Percentiles rank a stretch among this genome's conserved stretches.
These are phyloP conservation scores for Taxawa tesnikishii DNA, from an alignment of 2,329 filamentous ascomycete genomes.

Conservation along the genomic window DNA sequence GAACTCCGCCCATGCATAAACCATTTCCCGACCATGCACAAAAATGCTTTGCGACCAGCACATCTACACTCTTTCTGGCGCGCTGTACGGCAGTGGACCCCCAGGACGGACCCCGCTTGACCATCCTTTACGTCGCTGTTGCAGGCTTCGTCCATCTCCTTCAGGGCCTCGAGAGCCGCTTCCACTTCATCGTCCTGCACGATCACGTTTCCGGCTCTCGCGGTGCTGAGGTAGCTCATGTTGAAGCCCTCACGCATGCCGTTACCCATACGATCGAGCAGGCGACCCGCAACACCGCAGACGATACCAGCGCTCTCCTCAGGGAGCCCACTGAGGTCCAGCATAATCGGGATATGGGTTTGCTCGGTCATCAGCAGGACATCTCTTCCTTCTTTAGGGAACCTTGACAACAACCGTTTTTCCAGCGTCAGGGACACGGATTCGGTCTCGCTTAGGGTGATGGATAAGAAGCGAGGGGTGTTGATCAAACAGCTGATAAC, in stretches of 20 bases:
- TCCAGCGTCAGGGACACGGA: constrained; percentile 64
- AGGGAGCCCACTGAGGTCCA: constrained; percentile 70
- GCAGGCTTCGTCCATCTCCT: constrained; percentile 13
- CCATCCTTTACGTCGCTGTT: too few species aligned
- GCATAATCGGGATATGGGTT: constrained; percentile 68
- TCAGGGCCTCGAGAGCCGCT: constrained; percentile 61
- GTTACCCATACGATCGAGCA: constrained; percentile 68
- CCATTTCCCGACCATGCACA: too few species aligned
- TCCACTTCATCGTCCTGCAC: constrained; percentile 61
- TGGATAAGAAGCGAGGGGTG: constrained; percentile 53
- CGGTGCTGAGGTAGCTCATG: constrained; percentile 83
- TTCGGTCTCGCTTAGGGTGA: constrained; percentile 61
- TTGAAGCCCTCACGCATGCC: constrained; percentile 38
- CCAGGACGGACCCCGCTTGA: too few species aligned
- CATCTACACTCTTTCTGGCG: neutral
- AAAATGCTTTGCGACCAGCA: neutral
- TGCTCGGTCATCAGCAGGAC: constrained; percentile 64
- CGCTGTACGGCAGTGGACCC: too few species aligned
- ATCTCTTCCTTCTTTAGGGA: constrained; percentile 33
- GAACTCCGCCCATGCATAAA: too few species aligned
- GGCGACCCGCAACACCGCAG: constrained; percentile 75
- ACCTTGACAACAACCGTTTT: constrained; percentile 49
- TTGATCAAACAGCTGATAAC: constrained; percentile 36
- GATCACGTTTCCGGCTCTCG: constrained; percentile 79
- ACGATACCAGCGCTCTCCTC: constrained; percentile 89